Percentiles rank a stretch among this genome's conserved stretches.
Evolutionary conservation across 352 stramenopile genomes (phyloP).

Genomic region (Phytopythium chamaehyphon): DNA sequence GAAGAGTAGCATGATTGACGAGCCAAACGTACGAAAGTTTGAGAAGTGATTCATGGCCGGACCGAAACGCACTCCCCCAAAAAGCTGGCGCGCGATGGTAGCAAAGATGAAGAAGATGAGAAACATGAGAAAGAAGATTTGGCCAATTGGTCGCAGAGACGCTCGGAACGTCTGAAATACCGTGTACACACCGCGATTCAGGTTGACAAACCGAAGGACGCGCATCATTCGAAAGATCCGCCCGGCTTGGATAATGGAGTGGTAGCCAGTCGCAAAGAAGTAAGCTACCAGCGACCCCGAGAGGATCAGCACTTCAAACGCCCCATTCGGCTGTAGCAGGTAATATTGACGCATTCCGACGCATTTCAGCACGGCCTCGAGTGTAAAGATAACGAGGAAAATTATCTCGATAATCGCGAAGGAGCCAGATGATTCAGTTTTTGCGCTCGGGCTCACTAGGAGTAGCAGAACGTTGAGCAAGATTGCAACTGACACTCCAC

Average conservation of each 20-base stretch:
- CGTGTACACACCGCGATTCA: slow-evolving; percentile 67
- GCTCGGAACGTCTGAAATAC: slow-evolving; percentile 78
- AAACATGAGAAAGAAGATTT: slow-evolving; percentile 82
- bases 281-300: slow-evolving; percentile 60
- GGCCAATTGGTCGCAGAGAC: slow-evolving; percentile 53
- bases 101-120: slow-evolving; percentile 85
- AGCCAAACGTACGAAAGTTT: slow-evolving; percentile 67
- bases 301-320: slow-evolving; percentile 66
- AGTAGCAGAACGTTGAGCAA: slow-evolving; percentile 68
- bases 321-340: slow-evolving; percentile 40
- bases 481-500: slow-evolving; percentile 49
- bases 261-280: slow-evolving; percentile 54
- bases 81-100: slow-evolving; percentile 68
- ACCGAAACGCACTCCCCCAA: slow-evolving; percentile 55
- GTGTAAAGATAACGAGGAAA: slow-evolving; percentile 56
- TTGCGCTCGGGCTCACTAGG: slow-evolving; percentile 42
- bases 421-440: slow-evolving; percentile 18
- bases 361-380: slow-evolving; percentile 52
- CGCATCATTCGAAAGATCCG: slow-evolving; percentile 76
- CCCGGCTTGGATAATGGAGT: slow-evolving; percentile 62
- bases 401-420: slow-evolving; percentile 67
- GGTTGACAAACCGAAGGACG: slow-evolving; percentile 67
- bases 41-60: slow-evolving; percentile 60
- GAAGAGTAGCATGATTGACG: slow-evolving; percentile 63
- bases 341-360: slow-evolving; percentile 64